Evolutionary conservation across 2,329 filamentous ascomycete species (phyloP), one percentile per base, ranked within the genome.

Genomic region (Tolypocladium album): DNA sequence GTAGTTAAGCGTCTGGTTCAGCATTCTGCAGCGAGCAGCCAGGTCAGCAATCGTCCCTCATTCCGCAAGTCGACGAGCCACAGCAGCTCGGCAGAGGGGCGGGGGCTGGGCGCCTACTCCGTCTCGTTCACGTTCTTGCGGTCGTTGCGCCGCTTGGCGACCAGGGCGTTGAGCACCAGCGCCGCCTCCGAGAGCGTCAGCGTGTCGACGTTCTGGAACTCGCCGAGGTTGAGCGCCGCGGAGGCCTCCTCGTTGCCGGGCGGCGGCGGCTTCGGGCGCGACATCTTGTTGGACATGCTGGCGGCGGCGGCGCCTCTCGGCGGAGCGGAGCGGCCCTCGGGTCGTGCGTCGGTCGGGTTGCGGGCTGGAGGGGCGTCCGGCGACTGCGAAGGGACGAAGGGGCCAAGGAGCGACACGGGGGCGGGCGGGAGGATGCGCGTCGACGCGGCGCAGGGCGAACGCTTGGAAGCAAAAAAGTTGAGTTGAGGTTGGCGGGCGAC

Each of bases 181-280:
- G 91, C 85, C 2, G 94, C 92, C 77, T 97, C 94, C 40, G 91
- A 96, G 58, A 97, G 84, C 55, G 92, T 96, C 63, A 99, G 81
- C 7, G 92, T 93, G 71, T 94, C 91, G 65, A 95, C 92, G 70
- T 93, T 82, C 68, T 95, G 86, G 76, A 97, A 97, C 72, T 97
- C 93, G 76, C 94, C 94, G 13, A 99, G 88, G 73, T 88, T 89
- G 64, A 97, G 85, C 59, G 86, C 85, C 9, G 84, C 79, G 57
- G 88, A 86, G 31, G 93, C 92, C 78, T 97, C 92, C 75, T 97
- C 93, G 72, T 96, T 92, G 71, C 89, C 88, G 60, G 85, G 82
- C 56, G 83, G 83, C 53, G 81, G 78, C 64, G 86, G 88, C 75
- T 88, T 90, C 63, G 82, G 80, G 62, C 88, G 87, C 59, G 87